Evolutionary conservation across 1,284 basidiomycete genomes (phyloP), one percentile per base, ranked within the genome.

Genomic region (Leccinum ponderosum): DNA sequence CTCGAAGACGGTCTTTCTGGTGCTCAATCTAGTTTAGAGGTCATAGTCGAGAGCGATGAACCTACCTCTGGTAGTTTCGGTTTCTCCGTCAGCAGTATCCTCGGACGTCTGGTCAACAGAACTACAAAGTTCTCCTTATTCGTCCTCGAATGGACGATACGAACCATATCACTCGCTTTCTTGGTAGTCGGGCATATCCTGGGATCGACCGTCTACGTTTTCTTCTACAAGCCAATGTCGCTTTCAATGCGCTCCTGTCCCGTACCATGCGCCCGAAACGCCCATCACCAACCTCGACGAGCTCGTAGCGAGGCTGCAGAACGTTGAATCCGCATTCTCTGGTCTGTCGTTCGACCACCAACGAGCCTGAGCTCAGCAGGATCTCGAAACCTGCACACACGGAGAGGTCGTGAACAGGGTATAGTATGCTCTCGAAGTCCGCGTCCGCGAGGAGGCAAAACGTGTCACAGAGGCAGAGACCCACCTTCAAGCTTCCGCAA

Each of bases 201-300:
- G 7, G 84, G 84, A 8, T 74, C 73, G 29, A 62, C 72, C 5
- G 75, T 80, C 25, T 76, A 84, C 59, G 60, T 76, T 25, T 20
- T 79, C 29, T 65, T 78, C 64, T 71, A 71, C 39, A 78, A 80
- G 53, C 89, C 89, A 0, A 62, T 72, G 5, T 71, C 73, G 15
- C 79, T 80, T 31, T 31, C 29, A 31, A 31, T 31, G 29, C 29
- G 29, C 29, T 31, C 29, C 29, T 31, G 29, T 31, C 29, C 29
- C 29, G 29, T 31, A 31, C 29, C 29, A 31, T 31, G 29, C 29
- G 29, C 29, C 29, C 29, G 29, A 83, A 8, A 69, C 80, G 5
- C 89, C 90, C 6, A 85, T 87, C 1, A 80, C 81, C 11, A 84
- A 90, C 67, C 78, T 94, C 53, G 83, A 86, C 5, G 92, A 92